A percentile compares a stretch with the other conserved stretches of the same genome.
These are phyloP conservation scores for Plasmodium cynomolgi DNA, from an alignment of 169 alveolate genomes.

Conservation along the genomic window DNA sequence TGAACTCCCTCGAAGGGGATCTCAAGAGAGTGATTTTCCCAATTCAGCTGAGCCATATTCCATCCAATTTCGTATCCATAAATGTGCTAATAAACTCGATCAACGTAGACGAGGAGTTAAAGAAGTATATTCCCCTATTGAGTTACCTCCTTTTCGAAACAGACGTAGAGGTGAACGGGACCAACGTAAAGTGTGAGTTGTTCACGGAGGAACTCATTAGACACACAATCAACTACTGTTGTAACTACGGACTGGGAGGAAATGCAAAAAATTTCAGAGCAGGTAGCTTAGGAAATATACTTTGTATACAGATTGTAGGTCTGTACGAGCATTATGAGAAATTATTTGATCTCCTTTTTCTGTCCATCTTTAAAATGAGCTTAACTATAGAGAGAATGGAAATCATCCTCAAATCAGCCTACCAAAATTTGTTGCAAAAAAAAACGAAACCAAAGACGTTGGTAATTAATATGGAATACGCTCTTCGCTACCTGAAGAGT, in stretches of 20 bases:
- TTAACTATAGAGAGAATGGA: constrained; percentile 51
- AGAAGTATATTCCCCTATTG: constrained; percentile 76
- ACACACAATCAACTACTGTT: constrained; percentile 76
- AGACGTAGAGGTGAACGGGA: constrained; percentile 56
- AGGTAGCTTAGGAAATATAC: constrained; percentile 72
- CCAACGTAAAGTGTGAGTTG: constrained; percentile 60
- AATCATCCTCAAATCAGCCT: constrained; percentile 32
- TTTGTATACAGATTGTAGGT: constrained; percentile 73
- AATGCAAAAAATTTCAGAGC: constrained; percentile 70
- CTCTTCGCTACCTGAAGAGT: constrained; percentile 17
- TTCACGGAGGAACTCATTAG: constrained; percentile 75
- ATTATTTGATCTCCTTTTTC: constrained; percentile 69
- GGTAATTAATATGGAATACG: constrained; percentile 43
- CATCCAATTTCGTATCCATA: constrained; percentile 81
- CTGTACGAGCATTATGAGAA: constrained; percentile 68
- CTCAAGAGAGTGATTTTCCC: constrained; percentile 69
- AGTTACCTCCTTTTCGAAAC: constrained; percentile 79
- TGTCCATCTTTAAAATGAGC: constrained; percentile 51
- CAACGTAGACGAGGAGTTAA: constrained; percentile 24
- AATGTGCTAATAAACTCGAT: constrained; percentile 75
- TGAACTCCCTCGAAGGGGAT: neutral
- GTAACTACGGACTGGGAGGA: constrained; percentile 76
- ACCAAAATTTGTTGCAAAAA: constrained; percentile 72
- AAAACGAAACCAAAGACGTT: constrained; percentile 57
- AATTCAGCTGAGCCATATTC: constrained; percentile 79